Conservation (phyloP, 176 grass and related monocot genomes). For the Oryza punctata region DNA sequence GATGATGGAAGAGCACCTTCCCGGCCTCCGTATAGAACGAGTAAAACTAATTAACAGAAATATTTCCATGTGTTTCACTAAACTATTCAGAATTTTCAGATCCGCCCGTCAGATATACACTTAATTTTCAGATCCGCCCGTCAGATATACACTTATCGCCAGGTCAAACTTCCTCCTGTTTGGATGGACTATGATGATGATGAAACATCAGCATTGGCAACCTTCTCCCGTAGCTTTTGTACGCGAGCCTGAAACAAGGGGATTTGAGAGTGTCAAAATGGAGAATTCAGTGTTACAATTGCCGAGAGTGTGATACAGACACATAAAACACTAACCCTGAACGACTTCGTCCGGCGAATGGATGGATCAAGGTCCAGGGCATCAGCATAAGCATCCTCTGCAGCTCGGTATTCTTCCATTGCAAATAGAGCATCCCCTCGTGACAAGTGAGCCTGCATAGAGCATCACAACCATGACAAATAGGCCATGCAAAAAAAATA, state of each 20-base stretch:
- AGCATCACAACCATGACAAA: conserved; percentile 10
- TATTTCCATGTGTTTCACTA: conserved; percentile 4
- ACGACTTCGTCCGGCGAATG: conserved; percentile 71
- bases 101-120: not conserved
- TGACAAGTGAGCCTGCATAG: conserved; percentile 69
- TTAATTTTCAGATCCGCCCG: not conserved
- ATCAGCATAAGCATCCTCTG: conserved; percentile 62
- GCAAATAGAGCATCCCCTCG: conserved; percentile 70
- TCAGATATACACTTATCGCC: conserved; percentile 13
- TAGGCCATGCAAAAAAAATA: not conserved
- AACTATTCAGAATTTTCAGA: not conserved
- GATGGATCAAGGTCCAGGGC: conserved; percentile 82
- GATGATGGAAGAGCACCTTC: not conserved
- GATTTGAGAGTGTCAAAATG: conserved; percentile 11
- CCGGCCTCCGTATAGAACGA: not conserved
- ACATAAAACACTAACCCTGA: conserved; percentile 61
- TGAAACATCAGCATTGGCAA: conserved; percentile 38
- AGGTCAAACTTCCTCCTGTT: not conserved
- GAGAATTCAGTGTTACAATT: not conserved
- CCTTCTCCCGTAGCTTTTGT: conserved; percentile 63
- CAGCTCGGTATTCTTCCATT: conserved; percentile 55
- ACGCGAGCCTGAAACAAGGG: conserved; percentile 57
- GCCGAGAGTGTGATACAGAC: not conserved
- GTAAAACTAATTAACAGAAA: conserved; percentile 1
- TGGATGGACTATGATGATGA: conserved; percentile 22